Evolutionary conservation across 805 yeast genomes (phyloP), one percentile per base, ranked within the genome.

Genomic region (Ogataea pini): DNA sequence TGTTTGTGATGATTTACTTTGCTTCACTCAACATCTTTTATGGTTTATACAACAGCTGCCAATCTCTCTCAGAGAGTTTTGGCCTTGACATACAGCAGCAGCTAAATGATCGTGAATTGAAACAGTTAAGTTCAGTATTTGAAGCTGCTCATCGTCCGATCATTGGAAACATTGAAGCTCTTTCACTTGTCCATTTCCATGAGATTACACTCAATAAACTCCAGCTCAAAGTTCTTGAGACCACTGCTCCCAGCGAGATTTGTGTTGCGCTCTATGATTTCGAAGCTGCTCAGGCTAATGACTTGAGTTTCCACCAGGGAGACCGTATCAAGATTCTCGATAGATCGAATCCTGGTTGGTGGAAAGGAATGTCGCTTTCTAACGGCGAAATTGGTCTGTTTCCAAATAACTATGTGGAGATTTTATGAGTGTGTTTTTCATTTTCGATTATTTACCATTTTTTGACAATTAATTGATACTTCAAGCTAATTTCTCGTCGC

Each of bases 331-430:
- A 50, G 40, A 57, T 80, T 1, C 20, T 73, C 7, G 71, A 68
- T 20, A 68, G 62, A 37, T 59, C 59, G 10, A 69, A 65, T 24
- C 64, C 67, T 2, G 72, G 73, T 24, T 78, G 83, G 83, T 78
- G 82, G 82, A 65, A 67, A 47, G 82, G 81, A 12, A 58, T 59
- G 39, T 52, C 53, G 39, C 63, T 70, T 7, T 42, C 46, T 20
- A 70, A 72, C 38, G 79, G 78, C 1, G 49, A 55, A 4, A 51
- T 58, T 6, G 83, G 83, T 0, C 51, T 67, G 43, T 73, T 78
- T 48, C 83, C 83, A 3, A 62, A 65, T 28, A 78, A 78, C 46
- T 76, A 76, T 53, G 75, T 76, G 17, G 34, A 31, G 18, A 31
- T 31, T 31, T 7, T 31, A n/a, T 31, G 9, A 22, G n/a, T n/a